phyloP scores from a whole-genome alignment of 2,329 filamentous ascomycete species.

The Fusarium torreyae region DNA sequence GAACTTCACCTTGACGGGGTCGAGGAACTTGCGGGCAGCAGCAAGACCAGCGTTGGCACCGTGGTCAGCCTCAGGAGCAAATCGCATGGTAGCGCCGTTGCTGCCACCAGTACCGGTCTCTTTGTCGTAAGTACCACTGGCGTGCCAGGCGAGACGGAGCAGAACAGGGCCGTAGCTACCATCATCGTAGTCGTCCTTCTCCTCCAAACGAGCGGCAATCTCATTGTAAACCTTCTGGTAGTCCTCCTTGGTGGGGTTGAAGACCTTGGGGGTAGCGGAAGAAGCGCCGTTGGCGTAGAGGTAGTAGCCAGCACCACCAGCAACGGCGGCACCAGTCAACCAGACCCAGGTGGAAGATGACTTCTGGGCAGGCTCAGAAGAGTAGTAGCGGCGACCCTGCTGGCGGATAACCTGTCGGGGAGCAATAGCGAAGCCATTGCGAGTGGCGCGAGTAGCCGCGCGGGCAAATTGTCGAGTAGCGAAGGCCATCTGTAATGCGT shows the following conservation, averaged over 20 bases:
- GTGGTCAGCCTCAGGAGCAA: constrained; percentile 88
- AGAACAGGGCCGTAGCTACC: constrained; percentile 95
- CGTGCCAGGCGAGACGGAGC: constrained; percentile 93
- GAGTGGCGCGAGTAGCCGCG: constrained; percentile 70
- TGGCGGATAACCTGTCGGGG: constrained; percentile 80
- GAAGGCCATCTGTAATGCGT: constrained; percentile 54
- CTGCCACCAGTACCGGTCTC: constrained; percentile 90
- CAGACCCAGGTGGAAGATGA: constrained; percentile 67
- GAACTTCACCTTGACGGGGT: constrained; percentile 89
- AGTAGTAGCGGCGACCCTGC: constrained; percentile 83
- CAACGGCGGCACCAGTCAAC: constrained; percentile 71
- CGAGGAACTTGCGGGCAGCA: constrained; percentile 90
- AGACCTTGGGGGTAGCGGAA: constrained; percentile 68
- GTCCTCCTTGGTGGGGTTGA: constrained; percentile 85
- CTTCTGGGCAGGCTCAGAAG: constrained; percentile 74
- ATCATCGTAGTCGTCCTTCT: constrained; percentile 96
- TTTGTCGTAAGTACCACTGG: constrained; percentile 92
- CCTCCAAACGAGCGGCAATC: constrained; percentile 83
- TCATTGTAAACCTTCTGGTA: constrained; percentile 97
- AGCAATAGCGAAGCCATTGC: constrained; percentile 71
- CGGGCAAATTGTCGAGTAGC: constrained; percentile 70
- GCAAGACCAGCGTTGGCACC: constrained; percentile 94
- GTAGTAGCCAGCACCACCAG: constrained; percentile 76
- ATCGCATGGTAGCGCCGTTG: constrained; percentile 98
- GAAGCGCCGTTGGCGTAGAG: constrained; percentile 72